phyloP scores from a whole-genome alignment of 1,284 basidiomycete species.

The Sparassis latifolia region DNA sequence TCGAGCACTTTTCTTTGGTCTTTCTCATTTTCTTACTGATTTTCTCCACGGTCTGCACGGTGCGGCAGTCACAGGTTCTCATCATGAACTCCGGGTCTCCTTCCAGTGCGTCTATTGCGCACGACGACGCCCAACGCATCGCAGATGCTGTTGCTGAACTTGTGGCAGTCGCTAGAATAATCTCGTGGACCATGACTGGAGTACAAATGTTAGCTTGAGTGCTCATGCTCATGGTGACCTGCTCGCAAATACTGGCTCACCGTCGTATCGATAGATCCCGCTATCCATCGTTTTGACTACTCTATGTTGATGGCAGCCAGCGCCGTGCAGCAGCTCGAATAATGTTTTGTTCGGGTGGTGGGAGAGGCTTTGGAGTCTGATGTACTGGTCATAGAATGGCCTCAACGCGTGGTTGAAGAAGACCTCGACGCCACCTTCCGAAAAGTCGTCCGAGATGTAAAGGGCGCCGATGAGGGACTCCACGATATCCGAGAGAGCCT shows the following conservation, averaged over 20 bases:
- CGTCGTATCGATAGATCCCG: slow-evolving; percentile 13
- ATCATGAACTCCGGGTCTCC: slow-evolving; percentile 55
- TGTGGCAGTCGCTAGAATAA: slow-evolving; percentile 51
- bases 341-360: slow-evolving; percentile 69
- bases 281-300: slow-evolving; percentile 35
- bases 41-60: slow-evolving; percentile 24
- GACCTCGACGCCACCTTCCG: slow-evolving; percentile 46
- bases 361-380: slow-evolving; percentile 62
- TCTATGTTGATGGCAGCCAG: slow-evolving; percentile 58
- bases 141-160: slow-evolving; percentile 45
- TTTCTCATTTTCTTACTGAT: slow-evolving; percentile 34
- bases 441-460: slow-evolving; percentile 66
- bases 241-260: slow-evolving; percentile 9
- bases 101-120: slow-evolving; percentile 60
- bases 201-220: neutral
- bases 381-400: slow-evolving; percentile 70
- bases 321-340: slow-evolving; percentile 64
- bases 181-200: slow-evolving; percentile 61
- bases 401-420: slow-evolving; percentile 62
- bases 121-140: slow-evolving; percentile 49
- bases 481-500: slow-evolving; percentile 71
- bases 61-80: slow-evolving; percentile 59
- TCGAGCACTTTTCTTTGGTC: slow-evolving; percentile 20
- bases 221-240: neutral
- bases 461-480: slow-evolving; percentile 73